Conservation (phyloP, 345 rosid genomes). For the Heritiera littoralis region DNA sequence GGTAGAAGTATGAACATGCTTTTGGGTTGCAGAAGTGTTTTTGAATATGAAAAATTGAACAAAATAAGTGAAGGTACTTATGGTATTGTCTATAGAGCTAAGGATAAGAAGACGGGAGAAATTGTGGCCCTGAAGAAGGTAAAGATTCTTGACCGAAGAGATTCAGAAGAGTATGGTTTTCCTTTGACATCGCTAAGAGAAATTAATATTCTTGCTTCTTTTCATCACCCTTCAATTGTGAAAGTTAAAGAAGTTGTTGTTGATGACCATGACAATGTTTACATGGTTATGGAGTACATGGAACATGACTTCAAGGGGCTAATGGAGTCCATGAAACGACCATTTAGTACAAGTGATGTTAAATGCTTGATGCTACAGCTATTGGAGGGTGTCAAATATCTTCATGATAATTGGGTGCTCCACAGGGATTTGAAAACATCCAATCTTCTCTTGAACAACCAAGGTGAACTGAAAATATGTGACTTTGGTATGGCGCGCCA, state of each 20-base stretch:
- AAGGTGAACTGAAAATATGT: constrained; percentile 76
- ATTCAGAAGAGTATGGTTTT: constrained; percentile 65
- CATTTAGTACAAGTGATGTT: constrained; percentile 89
- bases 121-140: constrained; percentile 85
- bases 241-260: constrained; percentile 81
- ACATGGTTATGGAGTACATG: constrained; percentile 92
- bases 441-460: constrained; percentile 77
- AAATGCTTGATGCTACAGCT: constrained; percentile 88
- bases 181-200: constrained; percentile 86
- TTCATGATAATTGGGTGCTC: constrained; percentile 90
- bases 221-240: constrained; percentile 73
- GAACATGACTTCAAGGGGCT: constrained; percentile 80
- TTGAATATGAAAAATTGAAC: constrained; percentile 66
- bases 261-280: constrained; percentile 62
- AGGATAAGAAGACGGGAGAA: constrained; percentile 65
- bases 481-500: constrained; percentile 90
- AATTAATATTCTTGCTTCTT: constrained; percentile 74
- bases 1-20: constrained; percentile 55
- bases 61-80: constrained; percentile 88
- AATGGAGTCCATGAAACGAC: constrained; percentile 67
- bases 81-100: constrained; percentile 79
- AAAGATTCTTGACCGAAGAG: constrained; percentile 70
- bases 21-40: constrained; percentile 64
- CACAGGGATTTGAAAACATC: constrained; percentile 92
- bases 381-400: constrained; percentile 77